A percentile compares a stretch with the other conserved stretches of the same genome.
Evolutionary conservation across 768 basidiomycete species (phyloP).

Genomic region (Tricholoma matsutake): DNA sequence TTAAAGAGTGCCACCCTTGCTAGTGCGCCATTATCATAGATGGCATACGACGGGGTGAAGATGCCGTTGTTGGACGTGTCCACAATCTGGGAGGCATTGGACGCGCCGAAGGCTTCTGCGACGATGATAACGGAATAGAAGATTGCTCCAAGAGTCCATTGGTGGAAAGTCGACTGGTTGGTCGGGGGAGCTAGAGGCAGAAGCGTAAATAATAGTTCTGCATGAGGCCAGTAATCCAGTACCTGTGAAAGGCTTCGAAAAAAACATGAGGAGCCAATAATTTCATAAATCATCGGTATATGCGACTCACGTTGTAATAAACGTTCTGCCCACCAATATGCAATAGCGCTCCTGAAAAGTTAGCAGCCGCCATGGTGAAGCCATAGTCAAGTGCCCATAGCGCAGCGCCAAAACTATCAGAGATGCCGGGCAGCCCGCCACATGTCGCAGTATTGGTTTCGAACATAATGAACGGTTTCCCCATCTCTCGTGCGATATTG

Average conservation of each 20-base stretch:
- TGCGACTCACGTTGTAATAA: conserved; percentile 56
- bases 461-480: conserved; percentile 57
- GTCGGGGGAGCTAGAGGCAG: conserved; percentile 14
- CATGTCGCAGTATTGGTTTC: conserved; percentile 72
- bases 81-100: conserved; percentile 61
- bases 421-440: conserved; percentile 63
- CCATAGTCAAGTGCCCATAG: conserved; percentile 65
- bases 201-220: not conserved
- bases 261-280: conserved; percentile 41
- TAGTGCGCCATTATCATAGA: conserved; percentile 69
- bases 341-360: conserved; percentile 48
- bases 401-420: conserved; percentile 59
- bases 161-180: conserved; percentile 52
- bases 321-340: conserved; percentile 65
- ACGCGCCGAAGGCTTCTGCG: conserved; percentile 66
- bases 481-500: conserved; percentile 35
- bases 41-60: conserved; percentile 65
- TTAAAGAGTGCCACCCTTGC: conserved; percentile 64
- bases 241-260: conserved; percentile 56
- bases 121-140: conserved; percentile 72
- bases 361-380: conserved; percentile 52
- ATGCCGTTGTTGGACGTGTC: conserved; percentile 56
- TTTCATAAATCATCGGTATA: conserved; percentile 10
- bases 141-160: conserved; percentile 75
- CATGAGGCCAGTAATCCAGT: conserved; percentile 17